Evolutionary conservation across 179 eudicot species (phyloP).

Genomic region (Beta macrorhiza): DNA sequence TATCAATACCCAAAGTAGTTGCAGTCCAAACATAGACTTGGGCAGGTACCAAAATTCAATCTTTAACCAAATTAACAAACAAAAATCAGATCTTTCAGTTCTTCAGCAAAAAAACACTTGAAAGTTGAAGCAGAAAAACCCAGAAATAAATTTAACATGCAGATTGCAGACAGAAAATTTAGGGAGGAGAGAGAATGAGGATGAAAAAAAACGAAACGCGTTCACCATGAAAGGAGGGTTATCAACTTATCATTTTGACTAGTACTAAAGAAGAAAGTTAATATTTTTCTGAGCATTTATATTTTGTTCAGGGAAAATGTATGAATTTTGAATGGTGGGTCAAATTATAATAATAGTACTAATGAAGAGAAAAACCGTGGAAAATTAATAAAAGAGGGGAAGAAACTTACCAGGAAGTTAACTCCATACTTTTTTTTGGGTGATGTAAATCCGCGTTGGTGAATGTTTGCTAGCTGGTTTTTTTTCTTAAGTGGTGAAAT

Average conservation of each 20-base stretch:
- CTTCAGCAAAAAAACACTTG: neutral
- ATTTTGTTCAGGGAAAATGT: neutral
- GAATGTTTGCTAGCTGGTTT: neutral
- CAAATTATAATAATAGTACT: neutral
- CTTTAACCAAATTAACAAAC: neutral
- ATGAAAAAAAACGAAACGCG: slow-evolving; percentile 8
- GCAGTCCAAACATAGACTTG: neutral
- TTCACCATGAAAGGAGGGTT: neutral
- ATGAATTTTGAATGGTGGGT: neutral
- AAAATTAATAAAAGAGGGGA: neutral
- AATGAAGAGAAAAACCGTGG: neutral
- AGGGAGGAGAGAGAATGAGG: slow-evolving; percentile 8
- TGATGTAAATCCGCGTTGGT: neutral
- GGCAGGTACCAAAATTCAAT: neutral
- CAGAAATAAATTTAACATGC: neutral
- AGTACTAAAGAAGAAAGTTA: neutral
- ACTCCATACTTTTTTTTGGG: neutral
- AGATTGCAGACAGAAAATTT: too few relatives aligned
- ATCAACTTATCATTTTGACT: neutral
- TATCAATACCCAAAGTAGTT: neutral
- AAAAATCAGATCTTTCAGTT: neutral
- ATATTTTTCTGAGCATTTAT: neutral
- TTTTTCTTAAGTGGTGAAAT: neutral
- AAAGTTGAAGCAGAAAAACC: neutral
- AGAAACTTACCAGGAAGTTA: slow-evolving; percentile 9